Conservation (phyloP, 2,329 filamentous ascomycete species). For the Raffaelea ambrosiae region DNA sequence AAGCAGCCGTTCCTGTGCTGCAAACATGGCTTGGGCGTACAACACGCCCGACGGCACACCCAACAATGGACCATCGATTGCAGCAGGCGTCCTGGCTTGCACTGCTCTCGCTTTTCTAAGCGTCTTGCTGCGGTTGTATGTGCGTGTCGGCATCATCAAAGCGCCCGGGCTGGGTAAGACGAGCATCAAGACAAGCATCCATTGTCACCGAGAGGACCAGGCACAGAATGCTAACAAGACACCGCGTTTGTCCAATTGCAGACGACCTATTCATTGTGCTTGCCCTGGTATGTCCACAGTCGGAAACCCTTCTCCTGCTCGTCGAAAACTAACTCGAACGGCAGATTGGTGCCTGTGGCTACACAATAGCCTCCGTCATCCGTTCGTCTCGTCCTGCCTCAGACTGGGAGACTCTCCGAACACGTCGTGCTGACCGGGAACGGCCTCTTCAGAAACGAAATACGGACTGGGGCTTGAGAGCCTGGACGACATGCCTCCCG, state of each 20-base stretch:
- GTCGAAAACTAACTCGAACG: slow-evolving; percentile 1
- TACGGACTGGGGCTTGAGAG: slow-evolving; percentile 30
- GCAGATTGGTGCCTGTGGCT: slow-evolving; percentile 24
- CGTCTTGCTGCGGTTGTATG: slow-evolving; percentile 24
- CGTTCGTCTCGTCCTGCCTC: slow-evolving; percentile 19
- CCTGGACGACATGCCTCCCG: slow-evolving; percentile 25
- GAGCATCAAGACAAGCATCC: no score
- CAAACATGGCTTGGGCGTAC: slow-evolving; percentile 27
- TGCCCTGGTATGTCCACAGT: slow-evolving; percentile 18
- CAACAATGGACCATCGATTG: slow-evolving; percentile 25
- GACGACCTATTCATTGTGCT: slow-evolving; percentile 23
- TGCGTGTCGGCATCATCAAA: slow-evolving; percentile 23
- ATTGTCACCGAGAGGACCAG: no score
- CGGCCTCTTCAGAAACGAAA: slow-evolving; percentile 31
- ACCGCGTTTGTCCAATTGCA: slow-evolving; percentile 3
- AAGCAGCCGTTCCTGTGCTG: no score
- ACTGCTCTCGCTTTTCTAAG: slow-evolving; percentile 21
- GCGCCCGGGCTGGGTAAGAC: slow-evolving; percentile 24
- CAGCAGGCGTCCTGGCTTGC: slow-evolving; percentile 19
- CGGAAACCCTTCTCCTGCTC: neutral
- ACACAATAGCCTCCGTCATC: slow-evolving; percentile 23
- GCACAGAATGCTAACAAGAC: no score
- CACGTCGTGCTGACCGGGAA: neutral
- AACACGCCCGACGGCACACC: slow-evolving; percentile 23
- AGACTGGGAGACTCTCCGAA: neutral